phyloP scores from a whole-genome alignment of 73 alveolate species.

The Blepharisma stoltei region DNA sequence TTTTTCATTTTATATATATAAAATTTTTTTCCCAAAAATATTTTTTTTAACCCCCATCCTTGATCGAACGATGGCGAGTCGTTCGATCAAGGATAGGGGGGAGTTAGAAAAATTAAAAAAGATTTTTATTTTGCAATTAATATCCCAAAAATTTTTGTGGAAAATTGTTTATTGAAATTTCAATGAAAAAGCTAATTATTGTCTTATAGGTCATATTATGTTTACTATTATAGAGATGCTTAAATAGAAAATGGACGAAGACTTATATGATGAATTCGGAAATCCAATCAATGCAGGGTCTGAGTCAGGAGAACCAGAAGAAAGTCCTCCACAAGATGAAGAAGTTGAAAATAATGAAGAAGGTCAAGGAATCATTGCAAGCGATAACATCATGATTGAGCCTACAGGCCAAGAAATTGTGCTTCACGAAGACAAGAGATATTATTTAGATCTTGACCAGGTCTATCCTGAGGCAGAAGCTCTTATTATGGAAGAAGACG shows the following conservation, averaged over 20 bases:
- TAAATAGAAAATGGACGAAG: slow-evolving; percentile 71
- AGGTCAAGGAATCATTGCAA: slow-evolving; percentile 56
- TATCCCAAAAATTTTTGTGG: too few relatives aligned
- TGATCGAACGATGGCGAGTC: too few relatives aligned
- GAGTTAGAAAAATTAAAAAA: too few relatives aligned
- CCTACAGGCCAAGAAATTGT: slow-evolving; percentile 67
- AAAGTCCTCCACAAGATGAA: slow-evolving; percentile 36
- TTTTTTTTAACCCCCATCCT: too few relatives aligned
- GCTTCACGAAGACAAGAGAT: slow-evolving; percentile 96
- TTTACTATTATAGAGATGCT: too few relatives aligned
- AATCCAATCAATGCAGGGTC: slow-evolving; percentile 91
- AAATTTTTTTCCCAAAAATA: too few relatives aligned
- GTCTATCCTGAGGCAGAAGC: slow-evolving; percentile 96
- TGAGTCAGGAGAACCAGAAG: slow-evolving; percentile 60
- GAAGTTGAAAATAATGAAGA: slow-evolving; percentile 72
- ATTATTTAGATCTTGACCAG: slow-evolving; percentile 93
- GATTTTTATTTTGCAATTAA: too few relatives aligned
- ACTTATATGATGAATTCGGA: slow-evolving; percentile 98
- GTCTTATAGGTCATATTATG: too few relatives aligned
- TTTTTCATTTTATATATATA: too few relatives aligned
- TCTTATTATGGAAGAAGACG: slow-evolving; percentile 98
- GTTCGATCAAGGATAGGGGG: too few relatives aligned
- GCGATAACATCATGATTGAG: slow-evolving; percentile 47
- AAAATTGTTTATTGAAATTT: too few relatives aligned
- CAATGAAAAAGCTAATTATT: too few relatives aligned